Base-by-base conservation (phyloP, 257 asterid genomes). In the Coffea canephora region DNA sequence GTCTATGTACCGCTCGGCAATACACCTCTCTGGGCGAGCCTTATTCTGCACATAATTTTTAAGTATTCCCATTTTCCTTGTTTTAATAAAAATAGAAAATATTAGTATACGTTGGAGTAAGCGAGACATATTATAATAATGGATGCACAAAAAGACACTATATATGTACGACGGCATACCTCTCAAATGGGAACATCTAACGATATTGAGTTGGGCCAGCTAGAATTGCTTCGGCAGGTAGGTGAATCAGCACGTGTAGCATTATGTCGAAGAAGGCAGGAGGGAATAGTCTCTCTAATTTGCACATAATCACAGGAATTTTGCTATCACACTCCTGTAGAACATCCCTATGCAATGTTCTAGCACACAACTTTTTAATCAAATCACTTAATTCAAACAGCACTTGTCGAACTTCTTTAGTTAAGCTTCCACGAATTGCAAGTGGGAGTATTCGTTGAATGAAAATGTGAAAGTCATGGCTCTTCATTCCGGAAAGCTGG, bases 181-280 rank as follows among this genome's bases (percentile, higher is more conserved):
- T 73, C 43, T 91, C 65, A 50, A 73, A 73, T n/a, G 65, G 77
- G 12, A 41, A 73, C 77, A 73, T 73, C 62, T 45, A 73, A 27
- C 45, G 34, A 73, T 73, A 73, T 48, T n/a, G 43, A 2, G 43
- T 19, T 8, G 45, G 77, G 0, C 43, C 65, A 0, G 18, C 62
- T n/a, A 23, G 4, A 23, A 19, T n/a, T 49, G 64, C 45, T n/a
- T 73, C 45, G 0, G 10, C 0, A 23, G 8, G 23, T 23, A 73
- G 27, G 19, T 49, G 65, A 27, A 73, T 52, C 2, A 14, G 1
- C 8, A 73, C 4, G 18, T 73, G 77, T 0, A 15, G 48, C 48
- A 73, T 73, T 1, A 15, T 10, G 27, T 77, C n/a, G 23, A 77
- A 77, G 21, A 77, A 77, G 1, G 18, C 7, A 8, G 80, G 80